Evolutionary conservation across 2,329 filamentous ascomycete species (phyloP).

Genomic region (Pyrenophora tritici-repentis): DNA sequence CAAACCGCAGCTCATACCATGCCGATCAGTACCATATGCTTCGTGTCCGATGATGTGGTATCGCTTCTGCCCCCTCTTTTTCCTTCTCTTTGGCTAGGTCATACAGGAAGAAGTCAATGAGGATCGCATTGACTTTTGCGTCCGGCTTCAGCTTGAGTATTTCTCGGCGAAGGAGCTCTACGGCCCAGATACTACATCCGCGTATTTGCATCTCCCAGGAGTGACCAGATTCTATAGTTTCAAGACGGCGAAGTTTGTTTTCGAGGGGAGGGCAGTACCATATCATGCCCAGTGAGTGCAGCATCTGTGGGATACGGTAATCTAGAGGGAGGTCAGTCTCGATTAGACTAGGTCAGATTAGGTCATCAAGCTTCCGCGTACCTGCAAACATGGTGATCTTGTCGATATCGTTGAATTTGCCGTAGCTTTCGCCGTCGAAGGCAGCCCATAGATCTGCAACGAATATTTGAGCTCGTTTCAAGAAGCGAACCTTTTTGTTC

Average conservation of each 20-base stretch:
- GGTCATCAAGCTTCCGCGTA: constrained; percentile 29
- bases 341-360: not conserved
- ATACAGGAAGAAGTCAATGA: constrained; percentile 98
- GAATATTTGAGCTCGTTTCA: constrained; percentile 95
- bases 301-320: constrained; percentile 93
- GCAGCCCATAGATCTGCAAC: constrained; percentile 97
- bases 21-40: constrained; percentile 88
- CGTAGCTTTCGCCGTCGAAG: constrained; percentile 80
- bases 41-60: constrained; percentile 86
- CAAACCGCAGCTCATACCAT: not conserved
- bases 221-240: constrained; percentile 71
- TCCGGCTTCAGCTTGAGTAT: constrained; percentile 76
- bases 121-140: constrained; percentile 76
- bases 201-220: constrained; percentile 86
- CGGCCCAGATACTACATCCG: constrained; percentile 94
- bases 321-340: constrained; percentile 56
- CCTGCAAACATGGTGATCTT: constrained; percentile 96
- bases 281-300: constrained; percentile 80
- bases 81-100: constrained; percentile 91
- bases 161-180: constrained; percentile 83
- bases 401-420: constrained; percentile 86
- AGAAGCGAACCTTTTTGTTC: constrained; percentile 74
- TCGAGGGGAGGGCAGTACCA: constrained; percentile 82
- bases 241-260: constrained; percentile 67
- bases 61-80: constrained; percentile 45